phyloP scores from a whole-genome alignment of 306 rosid species.

The Carpinus fangiana region DNA sequence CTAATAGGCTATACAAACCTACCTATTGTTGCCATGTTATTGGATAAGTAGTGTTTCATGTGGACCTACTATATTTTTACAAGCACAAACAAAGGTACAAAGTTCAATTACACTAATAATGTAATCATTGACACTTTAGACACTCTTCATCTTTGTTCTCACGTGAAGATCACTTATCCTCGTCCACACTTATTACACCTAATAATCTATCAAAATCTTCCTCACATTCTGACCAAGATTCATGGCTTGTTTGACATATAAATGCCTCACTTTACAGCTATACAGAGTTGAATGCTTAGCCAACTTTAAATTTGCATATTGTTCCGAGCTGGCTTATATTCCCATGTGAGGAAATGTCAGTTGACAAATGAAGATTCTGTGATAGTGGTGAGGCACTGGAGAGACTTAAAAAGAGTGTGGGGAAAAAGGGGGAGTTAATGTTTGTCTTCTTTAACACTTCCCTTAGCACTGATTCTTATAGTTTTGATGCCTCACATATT shows the following conservation, averaged over 20 bases:
- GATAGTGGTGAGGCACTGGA: neutral
- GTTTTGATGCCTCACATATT: too few species aligned
- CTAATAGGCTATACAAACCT: neutral
- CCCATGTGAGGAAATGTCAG: neutral
- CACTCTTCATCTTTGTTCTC: neutral
- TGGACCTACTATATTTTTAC: neutral
- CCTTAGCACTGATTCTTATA: too few species aligned
- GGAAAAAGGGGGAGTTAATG: neutral
- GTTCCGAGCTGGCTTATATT: neutral
- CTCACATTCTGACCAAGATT: neutral
- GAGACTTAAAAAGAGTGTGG: neutral
- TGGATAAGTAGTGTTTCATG: neutral
- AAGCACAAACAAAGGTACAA: neutral
- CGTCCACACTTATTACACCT: neutral
- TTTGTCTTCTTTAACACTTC: neutral
- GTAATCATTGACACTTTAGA: neutral
- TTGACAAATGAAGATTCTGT: neutral
- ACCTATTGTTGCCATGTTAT: neutral
- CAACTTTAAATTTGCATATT: neutral
- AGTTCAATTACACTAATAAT: neutral
- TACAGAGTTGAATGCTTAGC: neutral
- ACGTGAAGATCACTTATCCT: neutral
- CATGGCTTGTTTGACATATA: neutral
- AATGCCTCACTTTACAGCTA: neutral
- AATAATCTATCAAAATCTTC: neutral